Evolutionary conservation across 108 stramenopile genomes (phyloP), one percentile per base, ranked within the genome.

Genomic region (Seminavis robusta): DNA sequence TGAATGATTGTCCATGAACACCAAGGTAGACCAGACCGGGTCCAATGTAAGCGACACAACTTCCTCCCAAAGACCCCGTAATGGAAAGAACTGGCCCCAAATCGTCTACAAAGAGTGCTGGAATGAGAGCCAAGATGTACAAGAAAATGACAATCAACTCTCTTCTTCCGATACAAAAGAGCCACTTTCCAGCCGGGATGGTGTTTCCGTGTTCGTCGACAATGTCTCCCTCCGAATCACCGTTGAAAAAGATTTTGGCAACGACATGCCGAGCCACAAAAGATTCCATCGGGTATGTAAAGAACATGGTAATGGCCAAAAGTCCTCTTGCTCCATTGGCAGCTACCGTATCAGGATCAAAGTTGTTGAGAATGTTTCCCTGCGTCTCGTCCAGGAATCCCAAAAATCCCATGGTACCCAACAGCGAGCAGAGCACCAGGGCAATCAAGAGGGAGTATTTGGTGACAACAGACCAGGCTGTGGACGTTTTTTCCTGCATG

Each of bases 251-350:
- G 9, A 91, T 41, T 62, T 80, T 63, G 16, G 83, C 62, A 8
- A 91, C 36, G 0, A 91, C 89, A 52, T 91, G 89, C 17, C 89
- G 65, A 11, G 83, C 85, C 37, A 91, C 89, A 72, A 91, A 91
- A 23, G 4, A 30, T 17, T 52, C 51, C 77, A 82, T 77, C 38
- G 84, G 82, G 40, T 83, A 86, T 2, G 85, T 87, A 37, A 85
- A 84, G 47, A 88, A 83, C 91, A 92, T 92, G 47, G 91, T 92
- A 30, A 92, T 59, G 11, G 87, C 83, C 59, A 92, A 64, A 26
- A 92, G 42, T 0, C 53, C 47, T 24, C 89, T 64, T 0, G 83
- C 84, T 0, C 56, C 76, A 33, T 84, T 81, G 32, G 82, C 85
- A 27, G 62, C 36, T 16, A 60, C 41, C 0, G 79, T 57, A 32